These are phyloP conservation scores for Musa itinerans DNA, from an alignment of 176 grass and related monocot genomes.

Conservation along the genomic window DNA sequence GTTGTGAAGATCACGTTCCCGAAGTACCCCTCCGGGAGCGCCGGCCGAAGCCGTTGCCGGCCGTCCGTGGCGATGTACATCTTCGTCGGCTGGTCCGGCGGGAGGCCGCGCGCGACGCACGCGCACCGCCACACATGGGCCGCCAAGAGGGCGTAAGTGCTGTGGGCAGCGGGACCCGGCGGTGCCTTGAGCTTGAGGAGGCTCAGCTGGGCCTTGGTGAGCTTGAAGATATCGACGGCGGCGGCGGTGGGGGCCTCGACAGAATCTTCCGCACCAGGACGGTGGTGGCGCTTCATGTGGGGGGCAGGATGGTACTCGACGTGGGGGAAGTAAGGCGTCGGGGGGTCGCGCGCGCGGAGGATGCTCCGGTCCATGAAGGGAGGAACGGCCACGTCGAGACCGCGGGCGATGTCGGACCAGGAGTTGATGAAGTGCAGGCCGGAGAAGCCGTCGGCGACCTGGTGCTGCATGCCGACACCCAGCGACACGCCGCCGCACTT, in stretches of 20 bases:
- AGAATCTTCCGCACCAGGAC: not conserved
- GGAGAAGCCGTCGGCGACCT: not conserved
- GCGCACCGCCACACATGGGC: constrained; percentile 17
- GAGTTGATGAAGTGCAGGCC: constrained; percentile 15
- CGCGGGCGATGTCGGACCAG: constrained; percentile 15
- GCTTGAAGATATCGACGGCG: not conserved
- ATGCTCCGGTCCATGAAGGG: constrained; percentile 13
- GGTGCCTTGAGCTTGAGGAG: not conserved
- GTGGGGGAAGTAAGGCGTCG: constrained; percentile 7
- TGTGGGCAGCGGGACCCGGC: not conserved
- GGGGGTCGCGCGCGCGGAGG: constrained; percentile 9
- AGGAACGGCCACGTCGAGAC: not conserved
- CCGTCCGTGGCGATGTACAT: not conserved
- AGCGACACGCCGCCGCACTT: constrained; percentile 17
- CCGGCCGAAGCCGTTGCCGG: not conserved
- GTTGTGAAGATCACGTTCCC: constrained; percentile 9
- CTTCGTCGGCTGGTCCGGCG: not conserved
- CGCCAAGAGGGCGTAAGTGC: constrained; percentile 2
- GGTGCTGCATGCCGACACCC: constrained; percentile 8
- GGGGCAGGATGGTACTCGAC: not conserved
- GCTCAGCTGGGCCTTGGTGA: constrained; percentile 11
- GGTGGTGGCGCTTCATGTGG: not conserved
- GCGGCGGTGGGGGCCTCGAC: not conserved
- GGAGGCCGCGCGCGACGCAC: constrained; percentile 11
- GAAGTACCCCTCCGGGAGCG: not conserved